A percentile compares a stretch with the other conserved stretches of the same genome.
Evolutionary conservation across 2,329 filamentous ascomycete genomes (phyloP).

Genomic region (Periconia digitata): DNA sequence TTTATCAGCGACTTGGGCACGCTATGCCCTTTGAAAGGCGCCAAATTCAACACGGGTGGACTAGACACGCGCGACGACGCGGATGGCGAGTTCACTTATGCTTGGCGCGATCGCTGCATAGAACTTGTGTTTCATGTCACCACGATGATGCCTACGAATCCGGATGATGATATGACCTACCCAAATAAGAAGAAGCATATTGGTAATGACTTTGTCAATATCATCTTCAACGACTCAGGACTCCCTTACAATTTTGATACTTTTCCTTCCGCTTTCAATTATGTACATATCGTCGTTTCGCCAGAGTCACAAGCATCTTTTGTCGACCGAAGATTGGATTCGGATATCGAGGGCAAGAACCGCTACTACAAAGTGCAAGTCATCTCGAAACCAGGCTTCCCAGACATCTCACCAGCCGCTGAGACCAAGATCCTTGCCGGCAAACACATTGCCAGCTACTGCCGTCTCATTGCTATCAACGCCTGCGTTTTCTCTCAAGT

Average conservation of each 20-base stretch:
- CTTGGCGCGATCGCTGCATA: conserved; percentile 92
- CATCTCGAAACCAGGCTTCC: conserved; percentile 84
- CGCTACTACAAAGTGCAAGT: conserved; percentile 87
- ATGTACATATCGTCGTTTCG: conserved; percentile 93
- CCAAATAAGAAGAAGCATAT: conserved; percentile 91
- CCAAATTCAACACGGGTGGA: conserved; percentile 90
- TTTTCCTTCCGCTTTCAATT: conserved; percentile 94
- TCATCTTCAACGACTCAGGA: conserved; percentile 98
- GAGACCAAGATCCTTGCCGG: conserved; percentile 87
- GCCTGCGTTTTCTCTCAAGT: conserved; percentile 90
- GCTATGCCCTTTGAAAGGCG: conserved; percentile 75
- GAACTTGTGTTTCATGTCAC: conserved; percentile 95
- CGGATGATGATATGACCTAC: conserved; percentile 70
- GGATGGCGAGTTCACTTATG: conserved; percentile 87
- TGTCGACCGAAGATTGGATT: conserved; percentile 54
- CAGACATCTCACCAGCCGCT: conserved; percentile 85
- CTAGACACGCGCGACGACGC: conserved; percentile 74
- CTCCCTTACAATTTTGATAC: conserved; percentile 84
- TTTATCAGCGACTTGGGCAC: conserved; percentile 84
- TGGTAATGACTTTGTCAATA: conserved; percentile 97
- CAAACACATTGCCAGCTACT: conserved; percentile 78
- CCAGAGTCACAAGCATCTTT: conserved; percentile 81
- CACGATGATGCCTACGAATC: conserved; percentile 94
- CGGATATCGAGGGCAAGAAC: conserved; percentile 46
- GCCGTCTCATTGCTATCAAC: conserved; percentile 86